Evolutionary conservation across 768 basidiomycete genomes (phyloP), one percentile per base, ranked within the genome.

Genomic region (Agaricus bisporus): DNA sequence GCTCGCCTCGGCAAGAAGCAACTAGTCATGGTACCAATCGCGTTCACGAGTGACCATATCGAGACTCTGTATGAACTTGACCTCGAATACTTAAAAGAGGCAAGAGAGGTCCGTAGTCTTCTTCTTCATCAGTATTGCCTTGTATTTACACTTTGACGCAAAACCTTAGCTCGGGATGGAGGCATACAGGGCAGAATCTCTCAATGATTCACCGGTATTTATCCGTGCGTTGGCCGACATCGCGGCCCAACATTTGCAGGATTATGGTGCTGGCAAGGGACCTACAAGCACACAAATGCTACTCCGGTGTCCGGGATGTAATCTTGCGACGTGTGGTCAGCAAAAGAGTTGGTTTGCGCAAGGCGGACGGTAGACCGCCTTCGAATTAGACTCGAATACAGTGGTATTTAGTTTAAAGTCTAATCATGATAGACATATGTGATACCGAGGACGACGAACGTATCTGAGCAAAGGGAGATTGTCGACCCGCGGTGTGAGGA

Each of bases 41-140:
- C 97, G 22, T 99, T 99, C 73, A 99, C 97, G 12, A 94, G 88
- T 66, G 97, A 99, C 70, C 97, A 99, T 67, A 98, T 99, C 63
- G 97, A 99, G 75, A 99, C 97, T 20, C 75, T 99, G 47, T 98
- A 90, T 63, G 97, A 99, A 72, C 77, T 98, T 47, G 97, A 99
- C 68, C 68, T 95, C 49, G 97, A 99, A 67, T 97, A 98, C 64
- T 79, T 79, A 54, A 85, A 85, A 70, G 95, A 98, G 70, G 97
- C 90, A 8, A 79, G 79, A 66, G 85, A 95, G 82, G 94, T 94
- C 61, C 64, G 81, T 64, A 51, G 48, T 15, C 56, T 38, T 55
- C 56, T 38, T 55, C 50, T 50, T 52, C 43, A 59, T 59, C 64
- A 28, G 32, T 58, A 56, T 41, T 39, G 54, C 59, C 56, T 47